Base-by-base conservation (phyloP, 2,329 filamentous ascomycete species). In the Pseudogymnoascus sp. region DNA sequence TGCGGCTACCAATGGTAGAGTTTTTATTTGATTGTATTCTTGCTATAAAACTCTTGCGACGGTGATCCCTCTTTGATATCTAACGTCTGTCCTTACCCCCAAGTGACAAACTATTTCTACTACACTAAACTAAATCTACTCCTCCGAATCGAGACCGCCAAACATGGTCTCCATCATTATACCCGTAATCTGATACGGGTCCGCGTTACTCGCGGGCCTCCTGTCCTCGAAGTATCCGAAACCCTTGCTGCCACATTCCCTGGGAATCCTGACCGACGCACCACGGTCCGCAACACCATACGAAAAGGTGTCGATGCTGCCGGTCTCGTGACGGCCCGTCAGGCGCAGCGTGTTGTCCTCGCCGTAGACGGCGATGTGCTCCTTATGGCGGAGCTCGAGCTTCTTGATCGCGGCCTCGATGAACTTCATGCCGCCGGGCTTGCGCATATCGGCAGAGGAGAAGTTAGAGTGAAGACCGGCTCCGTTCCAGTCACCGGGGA, bases 221-320 rank as follows among this genome's bases (percentile, higher is more conserved):
- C 89, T 84, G 69, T 92, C 89, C 78, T 97, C 92, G 69, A 97
- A 96, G 85, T 97, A 97, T 68, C 93, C 93, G 81, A 89, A 95
- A 77, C 91, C 91, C 78, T 96, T 90, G 75, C 89, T 87, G 59
- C 89, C 92, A 71, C 84, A 86, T 72, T 91, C 87, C 72, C 92
- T 88, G 71, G 93, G 93, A 71, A 99, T 95, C 77, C 95, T 91
- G 73, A 97, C 93, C 40, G 90, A 96, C 65, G 90, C 89, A 73
- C 93, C 95, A 79, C 95, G 92, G 88, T 97, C 93, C 77, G 95
- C 95, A 66, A 97, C 88, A 75, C 95, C 93, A 78, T 88, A 97
- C 71, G 86, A 87, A 85, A 99, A 99, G 76, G 89, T 85, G 75
- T 99, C 93, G 74, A 96, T 97, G 71, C 83, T 86, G 56, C 93